phyloP scores from a whole-genome alignment of 176 grass and related monocot genomes.

The Cenchrus fungigraminus region DNA sequence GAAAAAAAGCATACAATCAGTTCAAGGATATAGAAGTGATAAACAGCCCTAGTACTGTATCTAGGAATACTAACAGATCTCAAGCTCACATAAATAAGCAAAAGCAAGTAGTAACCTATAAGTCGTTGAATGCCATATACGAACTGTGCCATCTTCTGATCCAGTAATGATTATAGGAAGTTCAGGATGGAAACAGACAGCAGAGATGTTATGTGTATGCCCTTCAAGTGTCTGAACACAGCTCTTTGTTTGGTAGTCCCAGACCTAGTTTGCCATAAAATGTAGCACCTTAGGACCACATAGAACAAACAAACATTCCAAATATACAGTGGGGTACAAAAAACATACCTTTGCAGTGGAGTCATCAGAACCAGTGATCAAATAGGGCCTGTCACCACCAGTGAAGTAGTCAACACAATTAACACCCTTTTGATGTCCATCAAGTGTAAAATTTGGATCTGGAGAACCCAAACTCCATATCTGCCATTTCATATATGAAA shows the following conservation, averaged over 20 bases:
- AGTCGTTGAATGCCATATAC: slow-evolving; percentile 98
- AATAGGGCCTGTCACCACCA: slow-evolving; percentile 96
- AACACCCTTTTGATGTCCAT: slow-evolving; percentile 97
- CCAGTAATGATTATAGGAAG: slow-evolving; percentile 99
- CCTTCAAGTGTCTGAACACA: slow-evolving; percentile 99
- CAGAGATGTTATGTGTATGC: slow-evolving; percentile 97
- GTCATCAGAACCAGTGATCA: slow-evolving; percentile 99
- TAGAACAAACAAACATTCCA: slow-evolving; percentile 20
- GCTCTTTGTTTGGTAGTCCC: slow-evolving; percentile 99
- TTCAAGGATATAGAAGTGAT: background rate
- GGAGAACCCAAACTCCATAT: slow-evolving; percentile 99
- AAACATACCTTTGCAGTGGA: slow-evolving; percentile 92
- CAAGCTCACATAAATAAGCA: slow-evolving; percentile 12
- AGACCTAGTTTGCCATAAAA: slow-evolving; percentile 72
- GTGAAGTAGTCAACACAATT: slow-evolving; percentile 99
- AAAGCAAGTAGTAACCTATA: slow-evolving; percentile 65
- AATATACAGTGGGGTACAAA: slow-evolving; percentile 9
- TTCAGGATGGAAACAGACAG: slow-evolving; percentile 97
- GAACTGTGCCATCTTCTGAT: slow-evolving; percentile 94
- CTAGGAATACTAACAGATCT: background rate
- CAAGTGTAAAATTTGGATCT: slow-evolving; percentile 96
- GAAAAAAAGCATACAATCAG: background rate
- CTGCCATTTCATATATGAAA: slow-evolving; percentile 52
- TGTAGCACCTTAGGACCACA: slow-evolving; percentile 22
- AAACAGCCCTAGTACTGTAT: slow-evolving; percentile 25